Evolutionary conservation across 768 basidiomycete genomes (phyloP).

Genomic region (Auricularia cornea): DNA sequence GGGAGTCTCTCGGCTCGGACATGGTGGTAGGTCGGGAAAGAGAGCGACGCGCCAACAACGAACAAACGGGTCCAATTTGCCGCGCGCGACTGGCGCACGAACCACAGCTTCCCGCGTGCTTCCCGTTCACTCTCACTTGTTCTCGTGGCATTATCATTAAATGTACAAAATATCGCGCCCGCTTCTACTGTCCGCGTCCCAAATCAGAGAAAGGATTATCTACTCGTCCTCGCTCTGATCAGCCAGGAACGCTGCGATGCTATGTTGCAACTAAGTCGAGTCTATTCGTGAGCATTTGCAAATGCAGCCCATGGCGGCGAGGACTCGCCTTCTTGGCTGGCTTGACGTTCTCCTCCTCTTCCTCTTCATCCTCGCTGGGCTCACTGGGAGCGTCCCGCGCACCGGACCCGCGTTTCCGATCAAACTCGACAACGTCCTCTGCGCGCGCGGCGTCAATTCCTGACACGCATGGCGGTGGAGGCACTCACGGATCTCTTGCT

Average conservation of each 20-base stretch:
- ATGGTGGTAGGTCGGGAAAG: neutral
- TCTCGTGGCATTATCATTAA: too few species aligned
- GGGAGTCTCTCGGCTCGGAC: neutral
- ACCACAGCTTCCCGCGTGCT: neutral
- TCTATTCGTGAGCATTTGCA: conserved; percentile 1
- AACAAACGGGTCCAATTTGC: neutral
- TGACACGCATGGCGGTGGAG: neutral
- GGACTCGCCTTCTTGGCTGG: conserved; percentile 33
- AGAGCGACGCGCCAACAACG: neutral
- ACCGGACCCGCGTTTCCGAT: conserved; percentile 22
- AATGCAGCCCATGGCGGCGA: neutral
- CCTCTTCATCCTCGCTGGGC: conserved; percentile 21
- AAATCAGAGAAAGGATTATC: neutral
- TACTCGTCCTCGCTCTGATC: conserved; percentile 66
- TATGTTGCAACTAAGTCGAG: conserved; percentile 38
- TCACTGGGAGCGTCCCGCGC: neutral
- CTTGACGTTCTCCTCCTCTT: conserved; percentile 19
- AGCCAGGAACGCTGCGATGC: conserved; percentile 62
- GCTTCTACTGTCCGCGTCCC: conserved; percentile 5
- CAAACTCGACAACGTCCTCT: conserved; percentile 76
- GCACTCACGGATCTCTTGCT: conserved; percentile 63
- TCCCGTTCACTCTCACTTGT: too few species aligned
- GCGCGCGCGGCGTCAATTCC: conserved; percentile 3
- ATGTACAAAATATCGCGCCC: neutral
- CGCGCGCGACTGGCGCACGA: neutral